phyloP scores from a whole-genome alignment of 2,329 filamentous ascomycete genomes.

The Colletotrichum plurivorum region DNA sequence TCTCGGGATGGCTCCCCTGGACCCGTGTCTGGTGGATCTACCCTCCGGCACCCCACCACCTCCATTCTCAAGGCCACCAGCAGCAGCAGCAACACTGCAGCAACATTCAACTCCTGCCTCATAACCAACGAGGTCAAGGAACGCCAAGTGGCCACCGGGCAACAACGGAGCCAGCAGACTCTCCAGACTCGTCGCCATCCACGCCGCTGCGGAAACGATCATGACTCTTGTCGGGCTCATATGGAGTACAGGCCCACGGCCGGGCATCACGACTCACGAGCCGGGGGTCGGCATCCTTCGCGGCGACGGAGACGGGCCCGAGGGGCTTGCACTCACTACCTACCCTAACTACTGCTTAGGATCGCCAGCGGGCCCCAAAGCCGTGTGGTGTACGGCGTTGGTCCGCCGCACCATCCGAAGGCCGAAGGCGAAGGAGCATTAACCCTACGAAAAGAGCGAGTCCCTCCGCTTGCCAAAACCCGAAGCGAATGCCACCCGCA shows the following conservation, averaged over 20 bases:
- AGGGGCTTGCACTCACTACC: background rate
- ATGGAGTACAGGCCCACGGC: background rate
- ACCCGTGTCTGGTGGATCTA: background rate
- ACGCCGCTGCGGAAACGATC: background rate
- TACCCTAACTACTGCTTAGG: background rate
- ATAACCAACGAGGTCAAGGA: no score
- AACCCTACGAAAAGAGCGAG: slow-evolving; percentile 2
- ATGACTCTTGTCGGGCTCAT: no score
- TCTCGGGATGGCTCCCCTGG: slow-evolving; percentile 3
- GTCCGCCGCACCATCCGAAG: background rate
- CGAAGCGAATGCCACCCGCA: slow-evolving; percentile 12
- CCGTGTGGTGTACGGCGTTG: background rate
- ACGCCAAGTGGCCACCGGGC: no score
- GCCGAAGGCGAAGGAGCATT: background rate
- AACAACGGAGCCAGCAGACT: no score
- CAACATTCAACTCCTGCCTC: no score
- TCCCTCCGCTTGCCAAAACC: slow-evolving; percentile 6
- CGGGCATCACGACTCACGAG: background rate
- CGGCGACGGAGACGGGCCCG: slow-evolving; percentile 3
- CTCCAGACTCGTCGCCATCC: background rate
- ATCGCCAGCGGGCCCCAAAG: background rate
- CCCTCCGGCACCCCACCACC: no score
- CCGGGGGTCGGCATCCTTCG: slow-evolving; percentile 10
- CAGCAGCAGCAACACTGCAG: no score
- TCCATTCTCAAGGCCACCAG: no score